Evolutionary conservation across 306 rosid genomes (phyloP).

Genomic region (Quercus agrifolia): DNA sequence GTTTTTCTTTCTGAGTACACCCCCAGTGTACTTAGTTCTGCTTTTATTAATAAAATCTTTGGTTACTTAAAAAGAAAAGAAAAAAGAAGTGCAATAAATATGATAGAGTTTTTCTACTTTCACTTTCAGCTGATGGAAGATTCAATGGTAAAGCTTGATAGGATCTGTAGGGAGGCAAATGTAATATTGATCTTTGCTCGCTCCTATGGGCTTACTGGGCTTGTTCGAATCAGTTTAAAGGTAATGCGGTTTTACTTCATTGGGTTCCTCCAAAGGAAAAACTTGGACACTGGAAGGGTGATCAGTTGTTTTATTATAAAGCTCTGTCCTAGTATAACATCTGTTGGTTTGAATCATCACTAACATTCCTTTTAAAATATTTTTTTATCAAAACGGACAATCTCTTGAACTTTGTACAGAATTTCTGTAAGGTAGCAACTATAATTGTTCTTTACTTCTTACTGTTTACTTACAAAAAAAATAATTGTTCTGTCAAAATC

Average conservation of each 20-base stretch:
- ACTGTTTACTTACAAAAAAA: too few relatives aligned
- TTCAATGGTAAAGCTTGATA: conserved; percentile 86
- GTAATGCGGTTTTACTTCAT: conserved; percentile 31
- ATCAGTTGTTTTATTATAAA: neutral
- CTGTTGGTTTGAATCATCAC: conserved; percentile 1
- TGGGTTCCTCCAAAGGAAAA: neutral
- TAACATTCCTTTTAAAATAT: neutral
- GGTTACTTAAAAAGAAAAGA: too few relatives aligned
- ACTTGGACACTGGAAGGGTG: neutral
- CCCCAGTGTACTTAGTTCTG: too few relatives aligned
- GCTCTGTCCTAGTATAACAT: neutral
- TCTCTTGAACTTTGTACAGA: neutral
- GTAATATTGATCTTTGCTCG: conserved; percentile 84
- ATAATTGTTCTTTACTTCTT: neutral
- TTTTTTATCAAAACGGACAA: neutral
- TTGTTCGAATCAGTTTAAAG: conserved; percentile 90
- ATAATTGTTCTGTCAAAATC: conserved; percentile 7
- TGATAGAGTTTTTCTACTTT: conserved; percentile 24
- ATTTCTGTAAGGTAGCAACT: neutral
- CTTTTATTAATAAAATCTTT: too few relatives aligned
- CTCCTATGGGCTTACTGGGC: conserved; percentile 92
- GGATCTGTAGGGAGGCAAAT: conserved; percentile 79
- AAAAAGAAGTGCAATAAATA: conserved; percentile 9
- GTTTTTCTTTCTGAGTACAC: too few relatives aligned
- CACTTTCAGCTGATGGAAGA: conserved; percentile 73